Evolutionary conservation across 495 filamentous ascomycete genomes (phyloP), one percentile per base, ranked within the genome.

Genomic region (Parathielavia appendiculata): DNA sequence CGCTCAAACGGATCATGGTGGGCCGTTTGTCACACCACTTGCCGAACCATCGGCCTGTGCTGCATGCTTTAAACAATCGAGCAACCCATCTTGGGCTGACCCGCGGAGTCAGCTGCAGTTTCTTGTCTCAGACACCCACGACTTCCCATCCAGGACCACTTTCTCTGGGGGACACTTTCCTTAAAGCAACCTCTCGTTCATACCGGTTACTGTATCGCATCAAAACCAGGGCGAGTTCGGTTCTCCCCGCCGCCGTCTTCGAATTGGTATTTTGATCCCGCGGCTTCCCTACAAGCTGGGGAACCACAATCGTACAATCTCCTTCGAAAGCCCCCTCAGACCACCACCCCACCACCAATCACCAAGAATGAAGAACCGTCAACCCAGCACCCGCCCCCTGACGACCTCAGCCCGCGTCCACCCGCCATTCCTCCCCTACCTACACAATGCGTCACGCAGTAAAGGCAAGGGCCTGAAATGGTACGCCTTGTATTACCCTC

Each of bases 371-470:
- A 63, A 40, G 71, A 63, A 40, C 64, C 26, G 55, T 44, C 49
- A 62, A 13, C 69, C 68, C 65, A 13, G 38, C 6, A 65, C 62
- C 38, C 57, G 64, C 6, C 66, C 47, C 47, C 61, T 78, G 61
- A 70, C 72, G 17, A 73, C 74, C 49, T 67, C 70, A 0, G 70
- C 75, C 23, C 72, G 73, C 26, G 75, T 78, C 1, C 65, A 78
- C 63, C 75, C 75, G 1, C 63, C 63, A 54, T 71, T 72, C 62
- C 73, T 78, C 32, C 74, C 73, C 46, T 67, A 68, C 48, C 57
- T 78, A 23, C 62, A 71, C 64, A 73, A 66, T 26, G 57, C 60
- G 48, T 54, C 65, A 23, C 56, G 58, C 56, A 20, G 50, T 60
- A 2, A 8, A 22, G 49, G 68, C 16, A 64, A 69, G 52, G 62